Evolutionary conservation across 768 basidiomycete genomes (phyloP).

Genomic region (Lyophyllum shimeji): DNA sequence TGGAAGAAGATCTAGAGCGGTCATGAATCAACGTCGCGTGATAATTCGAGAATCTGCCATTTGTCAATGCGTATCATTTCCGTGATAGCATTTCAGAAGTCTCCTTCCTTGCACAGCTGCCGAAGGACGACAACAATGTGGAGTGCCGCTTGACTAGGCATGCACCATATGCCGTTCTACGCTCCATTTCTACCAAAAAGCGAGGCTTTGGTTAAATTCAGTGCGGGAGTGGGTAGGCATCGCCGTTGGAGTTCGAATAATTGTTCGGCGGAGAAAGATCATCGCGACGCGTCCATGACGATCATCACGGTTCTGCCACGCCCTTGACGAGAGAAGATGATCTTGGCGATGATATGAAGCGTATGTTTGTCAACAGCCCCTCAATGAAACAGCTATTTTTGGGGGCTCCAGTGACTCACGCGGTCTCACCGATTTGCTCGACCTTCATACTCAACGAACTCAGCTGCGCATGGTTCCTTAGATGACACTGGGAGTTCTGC

Average conservation of each 20-base stretch:
- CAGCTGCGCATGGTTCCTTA: too few relatives aligned
- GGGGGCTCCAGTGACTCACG: too few relatives aligned
- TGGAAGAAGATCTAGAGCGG: background rate
- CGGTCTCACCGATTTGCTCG: too few relatives aligned
- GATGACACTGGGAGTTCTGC: too few relatives aligned
- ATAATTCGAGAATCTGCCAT: slow-evolving; percentile 12
- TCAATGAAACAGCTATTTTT: too few relatives aligned
- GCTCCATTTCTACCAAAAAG: background rate
- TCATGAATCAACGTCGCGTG: background rate
- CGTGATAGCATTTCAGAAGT: background rate
- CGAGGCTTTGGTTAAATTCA: background rate
- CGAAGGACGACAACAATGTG: background rate
- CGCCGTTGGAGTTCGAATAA: background rate
- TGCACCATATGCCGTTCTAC: background rate
- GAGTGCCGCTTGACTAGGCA: background rate
- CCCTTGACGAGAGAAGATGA: too few relatives aligned
- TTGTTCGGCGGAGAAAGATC: background rate
- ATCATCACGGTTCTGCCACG: background rate
- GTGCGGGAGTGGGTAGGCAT: background rate
- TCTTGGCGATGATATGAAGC: too few relatives aligned
- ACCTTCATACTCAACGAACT: too few relatives aligned
- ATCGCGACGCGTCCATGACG: background rate
- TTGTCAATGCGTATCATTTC: slow-evolving; percentile 1
- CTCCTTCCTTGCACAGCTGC: background rate
- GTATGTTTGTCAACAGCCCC: too few relatives aligned